Evolutionary conservation across 73 alveolate species (phyloP).

Genomic region (Paramecium sexaurelia): DNA sequence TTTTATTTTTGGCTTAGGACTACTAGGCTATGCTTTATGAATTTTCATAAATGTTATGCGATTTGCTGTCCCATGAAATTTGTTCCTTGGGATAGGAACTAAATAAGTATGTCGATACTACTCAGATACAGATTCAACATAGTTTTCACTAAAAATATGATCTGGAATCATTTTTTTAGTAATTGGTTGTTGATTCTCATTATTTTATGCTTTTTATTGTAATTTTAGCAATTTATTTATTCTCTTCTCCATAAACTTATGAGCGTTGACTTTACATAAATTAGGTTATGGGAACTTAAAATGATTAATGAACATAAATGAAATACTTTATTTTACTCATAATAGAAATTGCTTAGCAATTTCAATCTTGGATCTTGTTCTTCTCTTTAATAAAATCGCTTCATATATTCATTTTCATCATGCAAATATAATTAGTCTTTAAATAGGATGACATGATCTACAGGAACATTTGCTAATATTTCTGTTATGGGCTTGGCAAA

Average conservation of each 20-base stretch:
- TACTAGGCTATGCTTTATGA: background rate
- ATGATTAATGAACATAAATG: background rate
- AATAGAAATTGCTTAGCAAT: conserved; percentile 43
- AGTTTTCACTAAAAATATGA: conserved; percentile 40
- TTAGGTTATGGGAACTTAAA: conserved; percentile 7
- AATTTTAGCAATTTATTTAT: background rate
- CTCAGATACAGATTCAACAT: conserved; percentile 48
- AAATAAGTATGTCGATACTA: conserved; percentile 15
- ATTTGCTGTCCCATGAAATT: conserved; percentile 39
- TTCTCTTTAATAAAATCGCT: conserved; percentile 50
- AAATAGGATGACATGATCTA: conserved; percentile 61
- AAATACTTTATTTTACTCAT: background rate
- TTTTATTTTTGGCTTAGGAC: background rate
- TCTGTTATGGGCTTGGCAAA: conserved; percentile 64
- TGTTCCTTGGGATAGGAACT: conserved; percentile 40
- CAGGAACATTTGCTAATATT: conserved; percentile 59
- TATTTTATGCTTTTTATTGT: conserved; percentile 17
- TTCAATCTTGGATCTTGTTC: conserved; percentile 42
- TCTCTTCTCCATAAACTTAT: conserved; percentile 54
- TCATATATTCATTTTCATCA: conserved; percentile 61
- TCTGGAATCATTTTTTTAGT: conserved; percentile 48
- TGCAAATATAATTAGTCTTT: conserved; percentile 54
- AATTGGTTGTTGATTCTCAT: conserved; percentile 39
- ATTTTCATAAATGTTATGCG: conserved; percentile 41
- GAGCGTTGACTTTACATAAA: background rate